Evolutionary conservation across 305 asterid species (phyloP).

Genomic region (Stenogyne calaminthoides): DNA sequence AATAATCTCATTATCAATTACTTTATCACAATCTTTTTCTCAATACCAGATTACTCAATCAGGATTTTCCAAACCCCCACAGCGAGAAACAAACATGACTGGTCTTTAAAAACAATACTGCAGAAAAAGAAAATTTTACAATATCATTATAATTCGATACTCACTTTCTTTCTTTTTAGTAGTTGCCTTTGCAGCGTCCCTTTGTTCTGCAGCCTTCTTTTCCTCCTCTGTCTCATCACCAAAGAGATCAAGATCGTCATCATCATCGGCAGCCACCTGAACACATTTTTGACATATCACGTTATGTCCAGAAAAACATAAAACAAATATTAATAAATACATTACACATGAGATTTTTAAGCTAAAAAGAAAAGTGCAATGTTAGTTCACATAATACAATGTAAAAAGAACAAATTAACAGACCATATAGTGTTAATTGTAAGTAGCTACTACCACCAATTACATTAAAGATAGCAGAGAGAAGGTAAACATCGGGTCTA

Average conservation of each 20-base stretch:
- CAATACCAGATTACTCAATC: too few relatives aligned
- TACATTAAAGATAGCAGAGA: background rate
- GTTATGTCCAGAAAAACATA: background rate
- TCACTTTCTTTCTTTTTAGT: conserved; percentile 96
- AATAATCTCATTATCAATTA: too few relatives aligned
- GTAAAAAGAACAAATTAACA: background rate
- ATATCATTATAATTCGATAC: conserved; percentile 24
- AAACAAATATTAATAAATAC: background rate
- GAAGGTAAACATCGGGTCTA: background rate
- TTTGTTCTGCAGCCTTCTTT: conserved; percentile 90
- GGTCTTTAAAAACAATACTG: background rate
- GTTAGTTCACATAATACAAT: background rate
- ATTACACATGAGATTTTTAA: background rate
- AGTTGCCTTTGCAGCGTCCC: conserved; percentile 80
- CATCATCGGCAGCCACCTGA: conserved; percentile 68
- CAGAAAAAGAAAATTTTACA: background rate
- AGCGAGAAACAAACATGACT: too few relatives aligned
- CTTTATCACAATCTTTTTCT: too few relatives aligned
- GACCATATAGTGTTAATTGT: background rate
- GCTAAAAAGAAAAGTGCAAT: background rate
- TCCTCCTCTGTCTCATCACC: conserved; percentile 99
- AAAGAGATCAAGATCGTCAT: conserved; percentile 92
- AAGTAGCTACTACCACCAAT: background rate
- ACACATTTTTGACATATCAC: background rate
- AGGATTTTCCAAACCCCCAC: too few relatives aligned